Conservation (phyloP, 352 stramenopile species). For the Phytophthora crassamura region DNA sequence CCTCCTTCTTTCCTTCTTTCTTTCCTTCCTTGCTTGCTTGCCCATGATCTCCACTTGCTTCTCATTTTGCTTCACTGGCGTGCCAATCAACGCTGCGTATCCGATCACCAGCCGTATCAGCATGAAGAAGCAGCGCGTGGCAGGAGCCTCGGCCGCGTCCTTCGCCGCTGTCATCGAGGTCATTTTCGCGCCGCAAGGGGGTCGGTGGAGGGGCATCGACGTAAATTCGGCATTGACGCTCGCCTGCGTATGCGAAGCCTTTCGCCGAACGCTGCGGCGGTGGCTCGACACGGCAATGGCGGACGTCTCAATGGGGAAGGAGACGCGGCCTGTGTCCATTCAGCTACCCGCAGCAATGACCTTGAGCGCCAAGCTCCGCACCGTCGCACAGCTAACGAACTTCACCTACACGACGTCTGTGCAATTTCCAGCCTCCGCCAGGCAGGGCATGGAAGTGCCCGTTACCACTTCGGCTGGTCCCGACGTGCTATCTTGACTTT, state of each 20-base stretch:
- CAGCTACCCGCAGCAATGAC: neutral
- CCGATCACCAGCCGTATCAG: neutral
- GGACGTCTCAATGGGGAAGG: constrained; percentile 31
- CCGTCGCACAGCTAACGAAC: constrained; percentile 5
- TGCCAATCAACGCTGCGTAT: constrained; percentile 1
- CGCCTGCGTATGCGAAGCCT: constrained; percentile 5
- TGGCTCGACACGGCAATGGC: constrained; percentile 9
- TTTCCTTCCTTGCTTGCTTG: neutral
- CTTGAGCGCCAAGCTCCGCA: constrained; percentile 7
- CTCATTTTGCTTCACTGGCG: too few relatives aligned
- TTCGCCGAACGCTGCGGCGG: constrained; percentile 5
- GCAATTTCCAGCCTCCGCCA: constrained; percentile 25
- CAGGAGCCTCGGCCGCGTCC: neutral
- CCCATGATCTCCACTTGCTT: neutral
- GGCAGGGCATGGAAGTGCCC: too few relatives aligned
- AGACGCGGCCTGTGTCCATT: constrained; percentile 26
- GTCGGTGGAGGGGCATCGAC: constrained; percentile 16
- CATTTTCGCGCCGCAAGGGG: constrained; percentile 20
- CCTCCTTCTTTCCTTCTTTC: neutral
- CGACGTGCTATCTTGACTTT: too few relatives aligned
- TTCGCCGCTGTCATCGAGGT: constrained; percentile 16
- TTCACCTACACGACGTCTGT: constrained; percentile 47
- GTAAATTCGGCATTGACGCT: constrained; percentile 20
- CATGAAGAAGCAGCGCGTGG: constrained; percentile 30
- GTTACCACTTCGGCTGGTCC: too few relatives aligned